Conservation (phyloP, 75 land plant genomes). For the Ceratopteris richardii region DNA sequence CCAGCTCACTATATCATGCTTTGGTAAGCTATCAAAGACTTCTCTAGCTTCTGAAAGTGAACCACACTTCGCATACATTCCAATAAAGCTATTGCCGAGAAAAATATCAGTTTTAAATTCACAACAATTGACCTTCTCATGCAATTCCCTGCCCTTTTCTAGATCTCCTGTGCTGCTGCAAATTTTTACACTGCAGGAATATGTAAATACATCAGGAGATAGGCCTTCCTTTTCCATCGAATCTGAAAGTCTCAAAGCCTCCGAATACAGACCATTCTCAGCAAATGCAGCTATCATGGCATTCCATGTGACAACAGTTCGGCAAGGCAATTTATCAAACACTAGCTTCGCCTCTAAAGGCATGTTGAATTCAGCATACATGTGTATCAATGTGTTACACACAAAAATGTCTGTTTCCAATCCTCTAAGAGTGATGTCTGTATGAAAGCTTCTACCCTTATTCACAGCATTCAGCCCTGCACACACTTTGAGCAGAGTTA, state of each 20-base stretch:
- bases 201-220: constrained; percentile 51
- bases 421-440: constrained; percentile 16
- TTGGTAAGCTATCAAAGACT: constrained; percentile 43
- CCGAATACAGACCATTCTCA: not conserved
- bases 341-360: constrained; percentile 10
- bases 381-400: constrained; percentile 21
- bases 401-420: constrained; percentile 12
- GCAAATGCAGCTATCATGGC: constrained; percentile 36
- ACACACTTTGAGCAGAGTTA: constrained; percentile 39
- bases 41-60: constrained; percentile 19
- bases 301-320: constrained; percentile 28
- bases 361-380: constrained; percentile 34
- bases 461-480: constrained; percentile 26
- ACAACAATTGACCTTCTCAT: constrained; percentile 42
- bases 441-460: constrained; percentile 35
- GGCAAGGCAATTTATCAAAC: constrained; percentile 13
- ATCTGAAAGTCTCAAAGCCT: constrained; percentile 10
- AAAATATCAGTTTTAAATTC: constrained; percentile 44
- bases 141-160: constrained; percentile 48
- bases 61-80: constrained; percentile 49
- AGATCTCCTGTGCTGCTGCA: constrained; percentile 42
- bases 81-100: constrained; percentile 49
- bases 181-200: constrained; percentile 55
- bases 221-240: constrained; percentile 44
- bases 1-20: constrained; percentile 46